Percentiles rank a stretch among this genome's conserved stretches.
phyloP scores from a whole-genome alignment of 192 early-diverging fungal genomes.

The Coemansia sp. region DNA sequence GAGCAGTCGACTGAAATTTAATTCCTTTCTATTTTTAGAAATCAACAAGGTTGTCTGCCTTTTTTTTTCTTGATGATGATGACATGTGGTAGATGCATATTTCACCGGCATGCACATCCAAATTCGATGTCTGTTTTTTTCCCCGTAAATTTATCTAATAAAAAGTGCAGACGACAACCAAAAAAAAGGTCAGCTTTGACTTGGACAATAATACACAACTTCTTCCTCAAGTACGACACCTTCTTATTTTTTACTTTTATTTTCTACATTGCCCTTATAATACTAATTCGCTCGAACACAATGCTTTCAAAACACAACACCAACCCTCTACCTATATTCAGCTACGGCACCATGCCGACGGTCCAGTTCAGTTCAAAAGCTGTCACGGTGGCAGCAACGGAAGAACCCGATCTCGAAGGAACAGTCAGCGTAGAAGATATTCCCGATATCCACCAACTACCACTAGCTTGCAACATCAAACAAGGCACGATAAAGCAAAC shows the following conservation, averaged over 20 bases:
- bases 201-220: too few relatives aligned
- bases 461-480: conserved; percentile 11
- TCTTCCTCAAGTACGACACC: too few relatives aligned
- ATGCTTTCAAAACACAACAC: not conserved
- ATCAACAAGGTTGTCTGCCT: not conserved
- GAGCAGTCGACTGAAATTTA: conserved; percentile 32
- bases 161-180: too few relatives aligned
- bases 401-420: conserved; percentile 28
- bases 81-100: not conserved
- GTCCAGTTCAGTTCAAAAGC: conserved; percentile 35
- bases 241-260: not conserved
- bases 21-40: conserved; percentile 8
- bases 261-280: not conserved
- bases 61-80: too few relatives aligned
- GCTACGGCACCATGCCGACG: conserved; percentile 8
- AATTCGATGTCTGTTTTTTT: not conserved
- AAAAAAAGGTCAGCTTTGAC: too few relatives aligned
- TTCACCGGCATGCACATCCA: not conserved
- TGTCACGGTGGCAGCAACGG: conserved; percentile 9
- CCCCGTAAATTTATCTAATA: not conserved
- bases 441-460: conserved; percentile 31
- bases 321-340: conserved; percentile 10
- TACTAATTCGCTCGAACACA: not conserved
- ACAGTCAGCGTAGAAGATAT: conserved; percentile 23
- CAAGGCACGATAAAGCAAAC: conserved; percentile 30